Evolutionary conservation across 305 asterid genomes (phyloP).

Genomic region (Solanum hybrid): DNA sequence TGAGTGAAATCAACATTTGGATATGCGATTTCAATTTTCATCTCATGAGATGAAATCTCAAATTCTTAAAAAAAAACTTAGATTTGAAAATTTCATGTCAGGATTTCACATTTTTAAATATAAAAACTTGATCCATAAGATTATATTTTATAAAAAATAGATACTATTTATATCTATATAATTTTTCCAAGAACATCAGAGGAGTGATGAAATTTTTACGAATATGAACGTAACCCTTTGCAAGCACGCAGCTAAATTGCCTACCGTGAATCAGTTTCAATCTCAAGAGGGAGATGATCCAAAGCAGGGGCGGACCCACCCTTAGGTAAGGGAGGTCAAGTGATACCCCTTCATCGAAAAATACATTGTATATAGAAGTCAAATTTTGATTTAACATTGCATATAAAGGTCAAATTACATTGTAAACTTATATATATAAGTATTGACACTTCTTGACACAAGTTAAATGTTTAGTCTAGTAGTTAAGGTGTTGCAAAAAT

Average conservation of each 20-base stretch:
- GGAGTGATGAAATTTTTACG: not conserved
- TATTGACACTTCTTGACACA: not conserved
- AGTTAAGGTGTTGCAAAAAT: too few species aligned
- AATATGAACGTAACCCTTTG: not conserved
- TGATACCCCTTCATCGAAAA: fast-evolving
- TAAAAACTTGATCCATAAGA: not conserved
- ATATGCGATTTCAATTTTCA: not conserved
- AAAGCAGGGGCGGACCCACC: not conserved
- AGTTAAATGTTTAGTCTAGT: too few species aligned
- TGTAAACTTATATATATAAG: too few species aligned
- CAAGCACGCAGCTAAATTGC: not conserved
- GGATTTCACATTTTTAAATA: not conserved
- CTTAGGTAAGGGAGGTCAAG: not conserved
- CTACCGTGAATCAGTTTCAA: not conserved
- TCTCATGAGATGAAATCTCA: not conserved
- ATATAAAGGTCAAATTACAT: too few species aligned
- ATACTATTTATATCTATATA: not conserved
- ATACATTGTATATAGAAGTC: not conserved
- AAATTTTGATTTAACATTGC: too few species aligned
- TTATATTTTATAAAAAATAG: not conserved
- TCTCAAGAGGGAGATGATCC: not conserved
- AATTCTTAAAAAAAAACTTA: not conserved
- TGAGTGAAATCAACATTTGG: not conserved
- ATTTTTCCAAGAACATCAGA: fast-evolving
- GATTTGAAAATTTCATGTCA: not conserved